Conservation (phyloP, 768 basidiomycete species). For the Kwoniella mangroviensis region DNA sequence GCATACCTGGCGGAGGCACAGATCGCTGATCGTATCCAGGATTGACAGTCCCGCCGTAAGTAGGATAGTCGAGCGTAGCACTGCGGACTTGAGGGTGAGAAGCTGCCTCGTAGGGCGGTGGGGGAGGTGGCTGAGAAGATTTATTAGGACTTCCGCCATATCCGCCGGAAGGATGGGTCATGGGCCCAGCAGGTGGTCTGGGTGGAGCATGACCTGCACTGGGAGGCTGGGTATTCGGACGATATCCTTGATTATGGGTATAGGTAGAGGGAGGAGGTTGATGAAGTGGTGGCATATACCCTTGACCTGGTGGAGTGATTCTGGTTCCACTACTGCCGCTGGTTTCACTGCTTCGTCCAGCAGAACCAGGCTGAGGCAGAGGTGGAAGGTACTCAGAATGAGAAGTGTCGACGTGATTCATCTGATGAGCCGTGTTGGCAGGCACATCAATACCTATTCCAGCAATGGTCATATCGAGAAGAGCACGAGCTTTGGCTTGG, state of each 20-base stretch:
- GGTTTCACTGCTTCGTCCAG: conserved; percentile 3
- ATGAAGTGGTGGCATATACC: conserved; percentile 7
- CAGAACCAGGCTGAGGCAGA: conserved; percentile 17
- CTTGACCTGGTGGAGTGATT: conserved; percentile 10
- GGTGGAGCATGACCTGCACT: background rate
- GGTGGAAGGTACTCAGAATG: conserved; percentile 8
- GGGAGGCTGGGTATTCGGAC: conserved; percentile 13
- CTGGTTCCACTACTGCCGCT: background rate
- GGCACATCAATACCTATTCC: conserved; percentile 35
- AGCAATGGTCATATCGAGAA: conserved; percentile 45
- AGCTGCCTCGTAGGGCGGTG: conserved; percentile 10
- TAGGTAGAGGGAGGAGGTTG: conserved; percentile 13
- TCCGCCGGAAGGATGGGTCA: background rate
- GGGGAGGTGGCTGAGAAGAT: conserved; percentile 10
- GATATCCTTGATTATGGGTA: conserved; percentile 11
- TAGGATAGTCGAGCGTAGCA: conserved; percentile 1
- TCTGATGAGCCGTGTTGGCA: conserved; percentile 7
- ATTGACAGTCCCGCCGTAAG: background rate
- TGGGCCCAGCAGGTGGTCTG: conserved; percentile 3
- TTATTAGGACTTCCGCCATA: conserved; percentile 12
- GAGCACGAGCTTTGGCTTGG: conserved; percentile 37
- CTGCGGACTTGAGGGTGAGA: background rate
- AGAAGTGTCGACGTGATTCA: background rate
- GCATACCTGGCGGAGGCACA: background rate
- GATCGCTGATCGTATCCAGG: background rate